These are phyloP conservation scores for Colletotrichum sp. DNA, from an alignment of 2,329 filamentous ascomycete species.

Conservation along the genomic window DNA sequence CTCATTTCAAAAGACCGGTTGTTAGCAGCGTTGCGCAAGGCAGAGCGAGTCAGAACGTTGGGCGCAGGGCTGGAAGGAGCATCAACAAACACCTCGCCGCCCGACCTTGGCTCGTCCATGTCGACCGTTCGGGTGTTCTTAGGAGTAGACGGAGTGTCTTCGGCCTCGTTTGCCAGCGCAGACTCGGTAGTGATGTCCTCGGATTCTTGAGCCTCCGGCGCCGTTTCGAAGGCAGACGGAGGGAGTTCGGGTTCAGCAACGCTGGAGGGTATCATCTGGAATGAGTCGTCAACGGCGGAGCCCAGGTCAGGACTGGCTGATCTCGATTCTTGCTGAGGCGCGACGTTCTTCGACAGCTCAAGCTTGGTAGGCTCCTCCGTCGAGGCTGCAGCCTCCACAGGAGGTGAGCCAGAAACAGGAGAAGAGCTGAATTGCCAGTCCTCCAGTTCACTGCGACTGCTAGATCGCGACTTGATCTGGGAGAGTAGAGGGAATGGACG, in stretches of 20 bases:
- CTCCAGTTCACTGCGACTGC: slow-evolving; percentile 41
- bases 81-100: slow-evolving; percentile 55
- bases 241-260: slow-evolving; percentile 13
- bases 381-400: slow-evolving; percentile 19
- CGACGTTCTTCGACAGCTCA: slow-evolving; percentile 7
- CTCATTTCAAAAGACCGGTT: slow-evolving; percentile 43
- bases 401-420: slow-evolving; percentile 57
- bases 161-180: background rate
- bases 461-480: slow-evolving; percentile 57
- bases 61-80: slow-evolving; percentile 48
- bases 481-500: slow-evolving; percentile 57
- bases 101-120: slow-evolving; percentile 46
- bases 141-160: slow-evolving; percentile 15
- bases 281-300: slow-evolving; percentile 15
- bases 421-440: slow-evolving; percentile 63
- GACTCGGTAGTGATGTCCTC: background rate
- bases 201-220: background rate
- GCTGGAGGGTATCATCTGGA: slow-evolving; percentile 32
- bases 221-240: background rate
- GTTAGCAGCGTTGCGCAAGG: slow-evolving; percentile 25
- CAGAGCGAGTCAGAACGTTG: slow-evolving; percentile 27
- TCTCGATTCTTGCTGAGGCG: slow-evolving; percentile 13
- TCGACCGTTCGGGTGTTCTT: slow-evolving; percentile 7
- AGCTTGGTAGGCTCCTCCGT: slow-evolving; percentile 21
- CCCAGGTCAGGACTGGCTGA: slow-evolving; percentile 2